phyloP scores from a whole-genome alignment of 23 red algal genomes.

The Gracilariopsis chorda region DNA sequence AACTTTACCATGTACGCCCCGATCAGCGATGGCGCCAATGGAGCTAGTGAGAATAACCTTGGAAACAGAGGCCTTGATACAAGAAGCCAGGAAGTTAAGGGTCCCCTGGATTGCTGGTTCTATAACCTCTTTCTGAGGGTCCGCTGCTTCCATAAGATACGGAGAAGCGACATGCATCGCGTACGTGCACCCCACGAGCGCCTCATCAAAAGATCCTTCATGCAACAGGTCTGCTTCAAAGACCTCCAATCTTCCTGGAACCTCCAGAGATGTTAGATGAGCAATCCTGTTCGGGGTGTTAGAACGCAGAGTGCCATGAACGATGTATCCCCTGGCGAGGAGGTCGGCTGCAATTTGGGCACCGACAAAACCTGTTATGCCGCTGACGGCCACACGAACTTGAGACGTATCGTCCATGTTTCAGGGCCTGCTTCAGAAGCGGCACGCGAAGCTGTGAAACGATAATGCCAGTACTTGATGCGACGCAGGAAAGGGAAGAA shows the following conservation, averaged over 20 bases:
- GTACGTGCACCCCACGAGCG: slow-evolving; percentile 34
- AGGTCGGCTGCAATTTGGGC: slow-evolving; percentile 53
- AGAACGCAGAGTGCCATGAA: slow-evolving; percentile 78
- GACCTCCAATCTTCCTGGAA: slow-evolving; percentile 5
- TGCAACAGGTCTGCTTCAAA: slow-evolving; percentile 62
- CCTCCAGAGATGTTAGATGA: slow-evolving; percentile 54
- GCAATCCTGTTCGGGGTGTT: not conserved
- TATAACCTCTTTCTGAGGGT: slow-evolving; percentile 49
- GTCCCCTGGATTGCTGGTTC: slow-evolving; percentile 77
- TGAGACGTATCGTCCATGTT: slow-evolving; percentile 15
- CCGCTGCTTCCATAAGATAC: slow-evolving; percentile 11
- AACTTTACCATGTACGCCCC: not conserved
- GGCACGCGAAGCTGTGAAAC: too few species aligned
- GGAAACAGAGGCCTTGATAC: slow-evolving; percentile 16
- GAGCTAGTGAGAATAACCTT: slow-evolving; percentile 80
- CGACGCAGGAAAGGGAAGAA: too few species aligned
- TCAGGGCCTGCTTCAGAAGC: not conserved
- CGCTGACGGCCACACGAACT: slow-evolving; percentile 54
- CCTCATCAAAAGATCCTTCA: slow-evolving; percentile 60
- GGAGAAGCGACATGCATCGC: slow-evolving; percentile 77
- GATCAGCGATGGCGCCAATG: slow-evolving; percentile 61
- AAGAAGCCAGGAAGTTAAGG: slow-evolving; percentile 33
- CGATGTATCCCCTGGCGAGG: slow-evolving; percentile 53
- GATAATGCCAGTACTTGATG: too few species aligned
- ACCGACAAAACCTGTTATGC: slow-evolving; percentile 64